Conservation (phyloP, 768 basidiomycete genomes). For the Leccinum subtestaceum region DNA sequence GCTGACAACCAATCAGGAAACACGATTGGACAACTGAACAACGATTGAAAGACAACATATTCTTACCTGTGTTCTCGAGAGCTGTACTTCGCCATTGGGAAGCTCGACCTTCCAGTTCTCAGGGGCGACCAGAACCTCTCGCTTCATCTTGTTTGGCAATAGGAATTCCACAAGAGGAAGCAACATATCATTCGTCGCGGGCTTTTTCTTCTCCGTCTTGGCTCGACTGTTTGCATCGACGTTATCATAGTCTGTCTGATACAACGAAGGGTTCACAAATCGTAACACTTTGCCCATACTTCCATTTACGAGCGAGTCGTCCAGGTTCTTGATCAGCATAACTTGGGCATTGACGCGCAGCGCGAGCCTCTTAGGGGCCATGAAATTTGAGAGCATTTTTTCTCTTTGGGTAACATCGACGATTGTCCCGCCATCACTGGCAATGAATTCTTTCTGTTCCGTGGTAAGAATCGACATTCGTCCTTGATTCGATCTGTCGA, state of each 20-base stretch:
- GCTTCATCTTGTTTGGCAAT: slow-evolving; percentile 52
- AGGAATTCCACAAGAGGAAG: slow-evolving; percentile 81
- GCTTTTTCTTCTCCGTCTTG: slow-evolving; percentile 32
- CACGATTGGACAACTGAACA: not conserved
- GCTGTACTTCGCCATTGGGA: slow-evolving; percentile 83
- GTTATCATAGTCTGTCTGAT: slow-evolving; percentile 43
- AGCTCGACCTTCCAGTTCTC: slow-evolving; percentile 87
- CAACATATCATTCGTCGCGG: slow-evolving; percentile 33
- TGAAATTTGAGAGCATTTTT: slow-evolving; percentile 85
- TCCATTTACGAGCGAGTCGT: slow-evolving; percentile 90
- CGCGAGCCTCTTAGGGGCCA: slow-evolving; percentile 71
- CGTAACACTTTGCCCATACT: slow-evolving; percentile 82
- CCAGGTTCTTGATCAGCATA: slow-evolving; percentile 94
- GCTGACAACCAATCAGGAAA: slow-evolving; percentile 38
- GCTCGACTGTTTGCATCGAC: slow-evolving; percentile 34
- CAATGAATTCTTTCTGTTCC: slow-evolving; percentile 48
- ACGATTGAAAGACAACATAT: not conserved
- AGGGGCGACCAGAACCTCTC: slow-evolving; percentile 57
- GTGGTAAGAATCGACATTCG: slow-evolving; percentile 64
- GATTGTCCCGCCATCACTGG: slow-evolving; percentile 64
- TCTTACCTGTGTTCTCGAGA: slow-evolving; percentile 72
- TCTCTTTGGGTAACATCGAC: slow-evolving; percentile 54
- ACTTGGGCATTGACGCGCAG: slow-evolving; percentile 84
- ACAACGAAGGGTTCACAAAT: slow-evolving; percentile 58
- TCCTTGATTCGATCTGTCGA: slow-evolving; percentile 74